Base-by-base conservation (phyloP, 208 protist genomes). In the Acanthamoeba royreba region DNA sequence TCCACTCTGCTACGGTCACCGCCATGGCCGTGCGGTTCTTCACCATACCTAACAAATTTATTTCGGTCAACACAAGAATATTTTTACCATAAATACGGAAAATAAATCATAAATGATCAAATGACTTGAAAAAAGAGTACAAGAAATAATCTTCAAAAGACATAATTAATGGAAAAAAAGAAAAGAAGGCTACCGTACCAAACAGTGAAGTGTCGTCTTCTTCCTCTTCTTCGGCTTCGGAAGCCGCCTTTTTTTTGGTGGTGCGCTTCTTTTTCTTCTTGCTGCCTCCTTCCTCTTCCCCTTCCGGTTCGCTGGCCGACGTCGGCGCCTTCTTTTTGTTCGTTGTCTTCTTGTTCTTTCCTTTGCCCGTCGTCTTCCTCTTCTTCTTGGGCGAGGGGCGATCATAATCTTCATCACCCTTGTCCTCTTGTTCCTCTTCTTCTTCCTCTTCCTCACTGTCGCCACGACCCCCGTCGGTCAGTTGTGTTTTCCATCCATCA, bases 1-100 rank as follows among this genome's bases (percentile, higher is more conserved):
- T 77, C 86, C 86, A 92, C 4, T 92, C 86, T 25, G 86, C 86
- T 25, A 92, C 86, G 17, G 55, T 92, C 25, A 92, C 58, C 8
- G 40, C 31, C 55, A 77, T 92, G 5, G 86, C 86, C 45, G 40
- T 77, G n/a, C 86, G 58, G 31, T 77, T 92, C 38, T 69, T 77
- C 0, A 92, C 86, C 53, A 92, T 92, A 35, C 58, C 86, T 77
- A 15, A 31, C 63, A 74, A 9, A n/a, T 61, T 61, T 22, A 28
- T 61, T 22, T 17, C 52, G 17, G 52, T 17, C 52, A 38, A 38
- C 63, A 38, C 8, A 53, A 28, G 17, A 0, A 15, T 31, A 63
- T 11, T 61, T 61, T 61, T 61, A 28, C 2, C 25, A 43, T 2
- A 63, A 63, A 45, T 42, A 1, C 5, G 5, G 33, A 81, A 38